These are phyloP conservation scores for Bipolaris victoriae DNA, from an alignment of 2,329 filamentous ascomycete species.

Conservation along the genomic window DNA sequence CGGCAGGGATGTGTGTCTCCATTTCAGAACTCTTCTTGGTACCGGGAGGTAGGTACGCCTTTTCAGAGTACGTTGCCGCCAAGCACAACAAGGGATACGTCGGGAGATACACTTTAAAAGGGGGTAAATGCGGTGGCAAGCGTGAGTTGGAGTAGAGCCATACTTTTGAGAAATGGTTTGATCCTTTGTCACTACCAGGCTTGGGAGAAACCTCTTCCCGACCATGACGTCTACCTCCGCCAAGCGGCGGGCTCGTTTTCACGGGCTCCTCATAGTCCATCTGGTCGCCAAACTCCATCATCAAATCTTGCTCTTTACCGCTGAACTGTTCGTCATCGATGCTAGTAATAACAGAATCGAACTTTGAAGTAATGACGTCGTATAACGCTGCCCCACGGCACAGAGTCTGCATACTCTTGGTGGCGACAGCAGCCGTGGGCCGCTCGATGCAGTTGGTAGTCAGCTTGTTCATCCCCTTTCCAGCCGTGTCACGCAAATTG, in stretches of 20 bases:
- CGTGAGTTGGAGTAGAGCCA: slow-evolving; percentile 79
- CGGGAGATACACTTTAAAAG: slow-evolving; percentile 73
- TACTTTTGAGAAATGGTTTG: slow-evolving; percentile 70
- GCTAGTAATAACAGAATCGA: slow-evolving; percentile 72
- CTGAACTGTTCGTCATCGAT: slow-evolving; percentile 70
- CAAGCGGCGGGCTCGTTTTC: slow-evolving; percentile 24
- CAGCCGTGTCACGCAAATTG: slow-evolving; percentile 37
- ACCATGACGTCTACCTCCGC: slow-evolving; percentile 18
- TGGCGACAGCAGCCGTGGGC: slow-evolving; percentile 36
- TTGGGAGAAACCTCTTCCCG: slow-evolving; percentile 24
- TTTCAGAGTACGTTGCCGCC: slow-evolving; percentile 77
- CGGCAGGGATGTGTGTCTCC: slow-evolving; percentile 72
- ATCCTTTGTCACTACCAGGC: slow-evolving; percentile 28
- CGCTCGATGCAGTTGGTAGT: slow-evolving; percentile 40
- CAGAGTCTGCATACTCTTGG: slow-evolving; percentile 47
- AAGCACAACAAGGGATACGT: slow-evolving; percentile 80
- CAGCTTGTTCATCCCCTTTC: slow-evolving; percentile 34
- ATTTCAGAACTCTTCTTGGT: slow-evolving; percentile 66
- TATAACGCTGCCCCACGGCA: slow-evolving; percentile 55
- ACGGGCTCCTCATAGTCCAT: slow-evolving; percentile 20
- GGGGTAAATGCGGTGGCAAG: slow-evolving; percentile 70
- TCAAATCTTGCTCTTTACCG: slow-evolving; percentile 61
- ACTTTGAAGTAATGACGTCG: slow-evolving; percentile 66
- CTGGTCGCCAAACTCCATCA: slow-evolving; percentile 30
- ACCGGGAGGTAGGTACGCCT: slow-evolving; percentile 66